phyloP scores from a whole-genome alignment of 371 early-diverging fungal species.

The Apophysomyces trapeziformis region DNA sequence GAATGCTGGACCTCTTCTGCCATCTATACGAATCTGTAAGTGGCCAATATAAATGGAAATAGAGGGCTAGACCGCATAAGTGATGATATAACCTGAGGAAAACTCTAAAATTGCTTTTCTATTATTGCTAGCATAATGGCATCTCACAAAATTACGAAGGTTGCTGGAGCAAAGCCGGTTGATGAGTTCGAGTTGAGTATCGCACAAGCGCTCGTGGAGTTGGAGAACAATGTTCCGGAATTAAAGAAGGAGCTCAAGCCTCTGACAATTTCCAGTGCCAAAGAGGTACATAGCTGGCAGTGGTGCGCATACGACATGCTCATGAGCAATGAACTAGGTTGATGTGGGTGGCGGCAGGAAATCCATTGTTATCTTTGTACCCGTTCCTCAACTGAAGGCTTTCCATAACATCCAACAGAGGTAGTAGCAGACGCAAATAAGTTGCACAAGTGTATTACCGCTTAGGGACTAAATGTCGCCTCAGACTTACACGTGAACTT shows the following conservation, averaged over 20 bases:
- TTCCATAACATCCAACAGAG: constrained; percentile 95
- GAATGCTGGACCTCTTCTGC: too few species aligned
- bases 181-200: constrained; percentile 90
- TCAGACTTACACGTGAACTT: constrained; percentile 92
- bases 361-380: constrained; percentile 94
- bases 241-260: constrained; percentile 91
- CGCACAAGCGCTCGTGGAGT: constrained; percentile 93
- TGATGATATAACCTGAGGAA: too few species aligned
- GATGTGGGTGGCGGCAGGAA: constrained; percentile 92
- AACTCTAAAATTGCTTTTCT: too few species aligned
- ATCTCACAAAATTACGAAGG: constrained; percentile 76
- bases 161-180: constrained; percentile 70
- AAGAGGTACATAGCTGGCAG: constrained; percentile 73
- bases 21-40: too few species aligned
- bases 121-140: constrained; percentile 28
- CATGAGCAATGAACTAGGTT: constrained; percentile 52
- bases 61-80: too few species aligned
- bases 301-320: constrained; percentile 2
- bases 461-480: too few species aligned
- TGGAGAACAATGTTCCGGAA: constrained; percentile 91
- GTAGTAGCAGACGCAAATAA: constrained; percentile 29
- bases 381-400: constrained; percentile 89
- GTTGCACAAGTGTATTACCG: neutral
- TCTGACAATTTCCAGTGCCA: constrained; percentile 88
- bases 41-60: too few species aligned